phyloP scores from a whole-genome alignment of 2,329 filamentous ascomycete genomes.

The Aureobasidium mangrovei region DNA sequence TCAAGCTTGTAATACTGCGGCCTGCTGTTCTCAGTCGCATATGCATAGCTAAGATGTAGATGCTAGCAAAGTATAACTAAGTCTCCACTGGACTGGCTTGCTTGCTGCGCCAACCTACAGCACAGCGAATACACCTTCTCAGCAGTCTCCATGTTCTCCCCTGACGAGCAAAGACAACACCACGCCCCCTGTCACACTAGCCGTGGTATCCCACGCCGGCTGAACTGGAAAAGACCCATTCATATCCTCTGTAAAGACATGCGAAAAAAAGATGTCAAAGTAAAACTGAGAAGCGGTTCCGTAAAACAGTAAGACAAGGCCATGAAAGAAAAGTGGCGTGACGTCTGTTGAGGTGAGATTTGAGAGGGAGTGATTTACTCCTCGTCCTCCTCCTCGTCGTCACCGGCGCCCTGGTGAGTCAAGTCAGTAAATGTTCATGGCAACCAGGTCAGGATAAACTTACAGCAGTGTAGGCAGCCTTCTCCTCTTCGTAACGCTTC shows the following conservation, averaged over 20 bases:
- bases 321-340: conserved; percentile 10
- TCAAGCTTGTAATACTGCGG: not conserved
- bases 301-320: conserved; percentile 13
- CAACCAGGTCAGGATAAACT: conserved; percentile 29
- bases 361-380: conserved; percentile 21
- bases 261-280: conserved; percentile 2
- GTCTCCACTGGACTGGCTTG: too few species aligned
- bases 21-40: too few species aligned
- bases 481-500: conserved; percentile 99
- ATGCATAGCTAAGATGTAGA: too few species aligned
- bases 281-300: conserved; percentile 11
- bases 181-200: too few species aligned
- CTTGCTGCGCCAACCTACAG: too few species aligned
- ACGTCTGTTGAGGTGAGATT: conserved; percentile 5
- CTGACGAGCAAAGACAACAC: too few species aligned
- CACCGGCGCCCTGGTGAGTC: conserved; percentile 21
- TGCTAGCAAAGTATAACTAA: too few species aligned
- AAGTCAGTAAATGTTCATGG: conserved; percentile 1
- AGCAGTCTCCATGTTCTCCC: too few species aligned
- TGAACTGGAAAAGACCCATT: not conserved
- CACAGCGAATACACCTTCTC: too few species aligned
- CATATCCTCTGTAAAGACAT: conserved; percentile 11
- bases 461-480: conserved; percentile 78
- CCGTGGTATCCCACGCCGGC: too few species aligned
- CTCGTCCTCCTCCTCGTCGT: conserved; percentile 30